Evolutionary conservation across 139 green algal species (phyloP).

Genomic region (Micromonas commoda): DNA sequence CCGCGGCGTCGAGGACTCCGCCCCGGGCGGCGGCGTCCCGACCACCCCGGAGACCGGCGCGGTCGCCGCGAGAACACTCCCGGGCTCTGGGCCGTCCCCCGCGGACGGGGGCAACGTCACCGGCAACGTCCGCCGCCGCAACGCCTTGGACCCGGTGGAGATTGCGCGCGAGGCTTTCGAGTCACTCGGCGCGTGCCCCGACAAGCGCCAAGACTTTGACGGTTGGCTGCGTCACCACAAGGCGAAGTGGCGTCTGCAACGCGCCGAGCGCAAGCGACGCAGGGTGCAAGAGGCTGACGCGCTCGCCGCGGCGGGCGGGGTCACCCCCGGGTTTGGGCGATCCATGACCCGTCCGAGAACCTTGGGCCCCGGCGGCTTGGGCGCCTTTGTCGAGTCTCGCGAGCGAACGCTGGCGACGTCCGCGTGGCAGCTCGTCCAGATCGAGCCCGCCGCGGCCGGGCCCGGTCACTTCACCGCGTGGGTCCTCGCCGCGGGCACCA

Average conservation of each 20-base stretch:
- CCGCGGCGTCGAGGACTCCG: neutral
- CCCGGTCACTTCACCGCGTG: conserved; percentile 45
- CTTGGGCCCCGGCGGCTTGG: neutral
- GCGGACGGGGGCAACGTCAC: neutral
- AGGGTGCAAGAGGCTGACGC: conserved; percentile 39
- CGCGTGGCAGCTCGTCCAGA: conserved; percentile 77
- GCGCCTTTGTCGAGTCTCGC: conserved; percentile 12
- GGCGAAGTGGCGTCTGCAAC: conserved; percentile 51
- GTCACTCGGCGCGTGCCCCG: conserved; percentile 27
- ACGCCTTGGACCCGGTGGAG: neutral
- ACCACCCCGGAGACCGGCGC: neutral
- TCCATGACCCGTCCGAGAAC: neutral
- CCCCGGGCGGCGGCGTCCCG: neutral
- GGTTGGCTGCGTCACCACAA: conserved; percentile 78
- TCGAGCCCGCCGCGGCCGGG: conserved; percentile 38
- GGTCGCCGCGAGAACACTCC: no score
- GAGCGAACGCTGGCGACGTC: conserved; percentile 20
- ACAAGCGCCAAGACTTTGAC: conserved; percentile 49
- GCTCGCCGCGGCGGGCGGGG: neutral
- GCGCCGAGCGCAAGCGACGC: conserved; percentile 47
- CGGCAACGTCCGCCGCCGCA: neutral
- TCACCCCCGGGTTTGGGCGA: conserved; percentile 1
- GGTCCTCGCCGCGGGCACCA: conserved; percentile 32
- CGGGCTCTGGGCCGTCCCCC: neutral
- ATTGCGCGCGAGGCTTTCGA: conserved; percentile 5